A percentile compares a stretch with the other conserved stretches of the same genome.
Evolutionary conservation across 2,329 filamentous ascomycete genomes (phyloP).

Genomic region (Penicillium nordicum): DNA sequence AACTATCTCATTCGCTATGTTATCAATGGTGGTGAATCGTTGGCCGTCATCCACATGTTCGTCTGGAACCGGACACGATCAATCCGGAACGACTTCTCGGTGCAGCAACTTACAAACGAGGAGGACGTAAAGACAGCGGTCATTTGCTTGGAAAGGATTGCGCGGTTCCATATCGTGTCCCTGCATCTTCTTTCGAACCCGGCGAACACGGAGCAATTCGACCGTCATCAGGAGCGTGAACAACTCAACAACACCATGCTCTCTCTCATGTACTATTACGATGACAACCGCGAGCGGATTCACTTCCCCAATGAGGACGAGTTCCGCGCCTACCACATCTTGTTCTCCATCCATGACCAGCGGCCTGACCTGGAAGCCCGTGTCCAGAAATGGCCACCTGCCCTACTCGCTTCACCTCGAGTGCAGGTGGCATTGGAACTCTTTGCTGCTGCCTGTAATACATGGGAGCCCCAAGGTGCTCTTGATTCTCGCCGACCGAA

Average conservation of each 20-base stretch:
- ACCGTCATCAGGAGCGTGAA: conserved; percentile 59
- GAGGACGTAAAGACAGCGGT: conserved; percentile 57
- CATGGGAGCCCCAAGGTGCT: conserved; percentile 50
- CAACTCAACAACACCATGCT: conserved; percentile 62
- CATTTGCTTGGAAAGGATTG: conserved; percentile 60
- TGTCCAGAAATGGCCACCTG: conserved; percentile 53
- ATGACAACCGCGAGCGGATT: conserved; percentile 51
- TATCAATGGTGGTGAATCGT: conserved; percentile 48
- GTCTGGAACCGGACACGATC: conserved; percentile 64
- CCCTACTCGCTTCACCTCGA: conserved; percentile 50
- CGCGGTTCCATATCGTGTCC: conserved; percentile 61
- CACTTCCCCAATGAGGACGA: conserved; percentile 59
- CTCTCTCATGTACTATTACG: conserved; percentile 60
- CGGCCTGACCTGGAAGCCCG: conserved; percentile 56
- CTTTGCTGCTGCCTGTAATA: conserved; percentile 54
- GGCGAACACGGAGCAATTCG: conserved; percentile 52
- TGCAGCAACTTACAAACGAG: conserved; percentile 57
- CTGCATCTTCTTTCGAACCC: conserved; percentile 57
- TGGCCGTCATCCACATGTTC: conserved; percentile 58
- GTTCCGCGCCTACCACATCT: conserved; percentile 61
- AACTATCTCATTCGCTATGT: conserved; percentile 51
- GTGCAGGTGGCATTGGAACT: conserved; percentile 57
- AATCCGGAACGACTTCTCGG: conserved; percentile 63
- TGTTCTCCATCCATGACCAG: conserved; percentile 53
- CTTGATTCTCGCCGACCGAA: conserved; percentile 50